Conservation (phyloP, 768 basidiomycete genomes). For the Chalciporus piperatus region DNA sequence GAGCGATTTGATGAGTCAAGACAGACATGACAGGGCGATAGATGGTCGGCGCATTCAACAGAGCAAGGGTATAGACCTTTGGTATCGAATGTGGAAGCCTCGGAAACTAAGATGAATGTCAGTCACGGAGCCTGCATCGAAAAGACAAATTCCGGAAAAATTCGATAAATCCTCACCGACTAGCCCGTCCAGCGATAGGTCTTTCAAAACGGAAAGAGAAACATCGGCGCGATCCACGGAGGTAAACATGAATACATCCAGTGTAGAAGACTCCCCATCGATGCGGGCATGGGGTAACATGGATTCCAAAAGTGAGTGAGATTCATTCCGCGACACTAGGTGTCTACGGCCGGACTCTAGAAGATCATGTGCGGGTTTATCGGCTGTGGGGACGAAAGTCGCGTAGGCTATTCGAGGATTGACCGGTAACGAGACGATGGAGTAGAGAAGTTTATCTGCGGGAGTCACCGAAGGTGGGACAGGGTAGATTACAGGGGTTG, state of each 20-base stretch:
- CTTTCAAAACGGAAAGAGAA: slow-evolving; percentile 33
- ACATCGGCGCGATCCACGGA: slow-evolving; percentile 32
- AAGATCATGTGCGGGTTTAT: slow-evolving; percentile 33
- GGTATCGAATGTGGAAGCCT: slow-evolving; percentile 44
- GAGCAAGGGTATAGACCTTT: slow-evolving; percentile 55
- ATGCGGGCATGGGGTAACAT: slow-evolving; percentile 52
- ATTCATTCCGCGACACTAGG: slow-evolving; percentile 39
- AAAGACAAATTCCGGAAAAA: not conserved
- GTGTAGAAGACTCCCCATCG: slow-evolving; percentile 38
- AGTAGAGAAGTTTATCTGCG: slow-evolving; percentile 44
- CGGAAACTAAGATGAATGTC: slow-evolving; percentile 35
- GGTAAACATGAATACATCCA: slow-evolving; percentile 60
- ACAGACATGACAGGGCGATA: slow-evolving; percentile 40
- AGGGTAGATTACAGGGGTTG: slow-evolving; percentile 13
- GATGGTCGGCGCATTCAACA: slow-evolving; percentile 39
- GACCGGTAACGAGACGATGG: slow-evolving; percentile 44
- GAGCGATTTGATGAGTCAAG: slow-evolving; percentile 18
- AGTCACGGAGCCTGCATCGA: slow-evolving; percentile 4
- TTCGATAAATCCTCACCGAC: slow-evolving; percentile 40
- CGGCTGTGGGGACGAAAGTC: slow-evolving; percentile 38
- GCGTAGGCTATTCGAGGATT: slow-evolving; percentile 44
- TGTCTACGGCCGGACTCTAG: slow-evolving; percentile 57
- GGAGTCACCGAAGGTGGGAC: slow-evolving; percentile 32
- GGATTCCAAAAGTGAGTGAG: slow-evolving; percentile 43
- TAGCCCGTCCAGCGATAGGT: slow-evolving; percentile 48